Evolutionary conservation across 1,139 yeast genomes (phyloP), one percentile per base, ranked within the genome.

Genomic region (Trichomonascaceae sp.): DNA sequence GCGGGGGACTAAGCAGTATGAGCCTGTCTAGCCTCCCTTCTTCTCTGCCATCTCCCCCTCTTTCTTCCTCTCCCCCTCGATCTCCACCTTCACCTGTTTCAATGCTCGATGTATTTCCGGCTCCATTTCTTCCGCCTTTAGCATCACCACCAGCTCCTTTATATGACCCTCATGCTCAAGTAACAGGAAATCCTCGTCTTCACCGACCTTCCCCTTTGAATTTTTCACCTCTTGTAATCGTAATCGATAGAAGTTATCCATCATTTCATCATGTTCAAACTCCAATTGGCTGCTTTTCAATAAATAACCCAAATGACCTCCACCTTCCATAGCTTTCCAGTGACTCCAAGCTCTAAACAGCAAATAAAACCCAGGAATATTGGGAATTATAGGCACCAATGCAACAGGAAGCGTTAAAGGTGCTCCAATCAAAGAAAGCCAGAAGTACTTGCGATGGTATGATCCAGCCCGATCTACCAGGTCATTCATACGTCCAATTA

Each of bases 341-440:
- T 91, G 88, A 65, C 96, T 88, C 72, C 89, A 93, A 18, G 87
- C 77, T 60, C 99, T 77, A 69, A 86, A 93, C 5, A 87, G 76
- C 47, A 91, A 70, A 66, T 90, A 93, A 63, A 93, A 85, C 0
- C 97, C 97, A 0, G 99, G 99, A n/a, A 93, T 80, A 62, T 93
- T 93, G 18, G 99, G 99, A 1, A 91, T 68, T n/a, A 91, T 76
- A 0, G 99, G 99, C 0, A 93, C 66, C 48, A 90, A 65, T 0
- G 89, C 90, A 53, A 90, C 70, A 1, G 99, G 99, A 7, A 89
- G 65, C 0, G 95, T 82, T 47, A 91, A 60, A 1, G 98, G 98
- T 2, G 93, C 71, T 1, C 84, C 84, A 32, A 85, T 61, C 0
- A 81, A 78, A 61, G 88, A 83, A 45, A 74, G 61, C 17, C 76